A percentile compares a stretch with the other conserved stretches of the same genome.
phyloP scores from a whole-genome alignment of 179 eudicot species.

The Carnegiea gigantea region DNA sequence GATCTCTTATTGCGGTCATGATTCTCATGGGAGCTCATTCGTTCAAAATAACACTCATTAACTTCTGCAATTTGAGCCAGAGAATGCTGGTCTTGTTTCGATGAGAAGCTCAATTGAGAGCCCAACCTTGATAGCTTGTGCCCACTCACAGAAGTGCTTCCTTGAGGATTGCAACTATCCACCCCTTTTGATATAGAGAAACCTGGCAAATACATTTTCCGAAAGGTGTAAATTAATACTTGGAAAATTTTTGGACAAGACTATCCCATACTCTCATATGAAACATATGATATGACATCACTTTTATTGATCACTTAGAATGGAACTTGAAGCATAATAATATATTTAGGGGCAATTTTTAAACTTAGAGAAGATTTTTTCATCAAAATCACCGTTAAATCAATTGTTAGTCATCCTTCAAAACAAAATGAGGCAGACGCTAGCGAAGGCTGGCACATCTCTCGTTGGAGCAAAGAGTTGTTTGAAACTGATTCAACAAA shows the following conservation, averaged over 20 bases:
- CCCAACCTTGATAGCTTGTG: conserved; percentile 52
- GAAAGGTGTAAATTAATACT: not conserved
- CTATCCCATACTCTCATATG: too few species aligned
- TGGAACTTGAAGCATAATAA: too few species aligned
- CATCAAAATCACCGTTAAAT: too few species aligned
- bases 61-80: conserved; percentile 63
- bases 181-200: conserved; percentile 50
- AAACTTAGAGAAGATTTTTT: too few species aligned
- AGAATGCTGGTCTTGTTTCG: conserved; percentile 43
- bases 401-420: too few species aligned
- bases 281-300: too few species aligned
- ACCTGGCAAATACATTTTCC: conserved; percentile 31
- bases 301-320: too few species aligned
- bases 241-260: not conserved
- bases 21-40: not conserved
- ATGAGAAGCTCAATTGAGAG: conserved; percentile 65
- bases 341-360: too few species aligned
- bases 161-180: conserved; percentile 41
- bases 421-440: too few species aligned
- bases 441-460: too few species aligned
- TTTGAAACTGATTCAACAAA: too few species aligned
- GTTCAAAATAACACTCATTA: conserved; percentile 30
- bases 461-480: too few species aligned
- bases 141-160: conserved; percentile 26
- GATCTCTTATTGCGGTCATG: conserved; percentile 16